Percentiles rank a stretch among this genome's conserved stretches.
Conservation (phyloP, 2,329 filamentous ascomycete genomes). For the Ambrosiella cleistominuta region DNA sequence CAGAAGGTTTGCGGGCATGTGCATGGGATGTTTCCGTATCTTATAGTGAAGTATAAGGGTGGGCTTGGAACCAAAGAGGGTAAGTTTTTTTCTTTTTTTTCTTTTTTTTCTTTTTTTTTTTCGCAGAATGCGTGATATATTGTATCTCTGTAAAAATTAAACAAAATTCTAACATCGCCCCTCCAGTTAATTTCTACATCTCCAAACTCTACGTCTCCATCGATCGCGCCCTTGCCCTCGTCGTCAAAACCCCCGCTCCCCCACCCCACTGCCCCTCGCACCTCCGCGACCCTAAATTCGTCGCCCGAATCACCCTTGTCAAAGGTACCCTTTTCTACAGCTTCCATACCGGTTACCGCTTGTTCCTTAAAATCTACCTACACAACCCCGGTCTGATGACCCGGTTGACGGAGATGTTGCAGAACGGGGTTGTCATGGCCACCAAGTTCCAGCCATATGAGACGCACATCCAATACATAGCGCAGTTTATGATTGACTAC, state of each 20-base stretch:
- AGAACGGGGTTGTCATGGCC: slow-evolving; percentile 76
- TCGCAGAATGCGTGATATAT: background rate
- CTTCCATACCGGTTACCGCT: slow-evolving; percentile 78
- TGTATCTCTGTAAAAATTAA: too few species aligned
- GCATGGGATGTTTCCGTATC: slow-evolving; percentile 86
- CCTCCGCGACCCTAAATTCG: slow-evolving; percentile 47
- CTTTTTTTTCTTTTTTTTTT: background rate
- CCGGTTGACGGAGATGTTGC: slow-evolving; percentile 69
- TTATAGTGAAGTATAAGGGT: slow-evolving; percentile 77
- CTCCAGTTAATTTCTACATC: slow-evolving; percentile 55
- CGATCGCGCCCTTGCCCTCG: slow-evolving; percentile 73
- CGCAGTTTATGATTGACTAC: slow-evolving; percentile 98
- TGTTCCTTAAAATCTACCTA: slow-evolving; percentile 89
- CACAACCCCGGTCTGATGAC: slow-evolving; percentile 75
- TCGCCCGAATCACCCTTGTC: slow-evolving; percentile 77
- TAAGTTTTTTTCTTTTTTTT: slow-evolving; percentile 21
- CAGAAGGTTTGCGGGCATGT: slow-evolving; percentile 94
- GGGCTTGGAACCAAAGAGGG: slow-evolving; percentile 48
- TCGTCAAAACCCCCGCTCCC: slow-evolving; percentile 25
- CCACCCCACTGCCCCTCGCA: background rate
- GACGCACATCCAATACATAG: slow-evolving; percentile 75
- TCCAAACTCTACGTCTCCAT: slow-evolving; percentile 68
- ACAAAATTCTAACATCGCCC: background rate
- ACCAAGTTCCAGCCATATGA: slow-evolving; percentile 79
- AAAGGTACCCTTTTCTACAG: slow-evolving; percentile 95